These are phyloP conservation scores for Fusarium chuoi DNA, from an alignment of 2,329 filamentous ascomycete species.

Conservation along the genomic window DNA sequence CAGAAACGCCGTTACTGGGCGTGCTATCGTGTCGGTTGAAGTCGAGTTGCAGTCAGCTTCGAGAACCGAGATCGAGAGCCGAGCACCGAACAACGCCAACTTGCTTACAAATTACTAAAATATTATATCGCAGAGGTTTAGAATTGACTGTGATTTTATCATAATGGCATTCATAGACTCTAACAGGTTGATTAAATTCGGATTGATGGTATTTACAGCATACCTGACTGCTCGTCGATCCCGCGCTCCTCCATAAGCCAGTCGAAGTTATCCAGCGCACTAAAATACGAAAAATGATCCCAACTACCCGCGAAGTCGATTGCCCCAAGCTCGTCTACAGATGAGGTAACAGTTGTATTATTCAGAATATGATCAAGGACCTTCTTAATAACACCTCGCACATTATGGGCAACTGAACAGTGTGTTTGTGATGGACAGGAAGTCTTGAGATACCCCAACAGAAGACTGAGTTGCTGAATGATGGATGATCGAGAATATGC, in stretches of 20 bases:
- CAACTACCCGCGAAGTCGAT: neutral
- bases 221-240: rapidly evolving
- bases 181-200: rapidly evolving
- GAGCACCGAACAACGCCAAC: neutral
- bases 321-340: rapidly evolving
- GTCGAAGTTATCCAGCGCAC: neutral
- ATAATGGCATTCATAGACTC: neutral
- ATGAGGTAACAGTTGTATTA: rapidly evolving
- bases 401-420: neutral
- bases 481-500: neutral
- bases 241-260: neutral
- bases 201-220: neutral
- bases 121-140: rapidly evolving
- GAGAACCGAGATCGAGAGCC: neutral
- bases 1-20: rapidly evolving
- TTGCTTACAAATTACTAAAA: rapidly evolving
- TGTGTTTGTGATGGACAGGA: neutral
- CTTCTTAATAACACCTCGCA: neutral
- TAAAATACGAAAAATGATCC: neutral
- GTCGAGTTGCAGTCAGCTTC: too few relatives aligned
- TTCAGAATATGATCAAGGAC: neutral
- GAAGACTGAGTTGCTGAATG: neutral
- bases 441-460: neutral
- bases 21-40: rapidly evolving
- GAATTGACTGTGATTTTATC: neutral